Evolutionary conservation across 768 basidiomycete species (phyloP), one percentile per base, ranked within the genome.

Genomic region (Roridomyces roridus): DNA sequence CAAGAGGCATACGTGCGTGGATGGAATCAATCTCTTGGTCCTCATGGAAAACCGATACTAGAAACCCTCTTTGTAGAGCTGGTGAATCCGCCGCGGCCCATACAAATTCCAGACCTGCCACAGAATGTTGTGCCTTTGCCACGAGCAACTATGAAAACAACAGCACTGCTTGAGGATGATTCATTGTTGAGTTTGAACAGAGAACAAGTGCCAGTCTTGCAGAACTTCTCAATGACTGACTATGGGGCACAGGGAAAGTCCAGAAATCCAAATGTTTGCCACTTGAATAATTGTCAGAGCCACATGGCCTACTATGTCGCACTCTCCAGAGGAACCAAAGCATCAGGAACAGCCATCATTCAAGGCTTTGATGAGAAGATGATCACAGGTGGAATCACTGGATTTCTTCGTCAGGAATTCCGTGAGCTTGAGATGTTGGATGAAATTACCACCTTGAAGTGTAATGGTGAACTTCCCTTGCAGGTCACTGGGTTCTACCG

Each of bases 401-500:
- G 72, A 8, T 58, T 62, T 12, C 49, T 77, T 2, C 53, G 70
- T 28, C 71, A 75, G 51, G 74, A 75, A 44, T 71, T 74, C 41
- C 17, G 73, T 11, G 70, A 75, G 35, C 46, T 75, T 1, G 71
- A 76, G 29, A 17, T 75, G 1, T 55, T 77, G 2, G 71, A 77
- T 66, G 70, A 73, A 15, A 73, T 78, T 8, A 73, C 73, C 0
- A 47, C 46, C 1, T 29, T 72, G 18, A 26, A 48, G 24, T 73
- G 67, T 58, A 25, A 62, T 5, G 49, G 57, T 0, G 60, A 55
- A 26, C 50, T 74, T 6, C 60, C 64, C 1, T 17, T 25, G 5
- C 24, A 23, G 2, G 54, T 72, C 1, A 41, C 21, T 24, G 68
- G 66, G 2, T 4, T 40, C 0, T 29, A 59, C 24, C 3, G 31